phyloP scores from a whole-genome alignment of 345 rosid genomes.

The Aquilaria yunnanensis region DNA sequence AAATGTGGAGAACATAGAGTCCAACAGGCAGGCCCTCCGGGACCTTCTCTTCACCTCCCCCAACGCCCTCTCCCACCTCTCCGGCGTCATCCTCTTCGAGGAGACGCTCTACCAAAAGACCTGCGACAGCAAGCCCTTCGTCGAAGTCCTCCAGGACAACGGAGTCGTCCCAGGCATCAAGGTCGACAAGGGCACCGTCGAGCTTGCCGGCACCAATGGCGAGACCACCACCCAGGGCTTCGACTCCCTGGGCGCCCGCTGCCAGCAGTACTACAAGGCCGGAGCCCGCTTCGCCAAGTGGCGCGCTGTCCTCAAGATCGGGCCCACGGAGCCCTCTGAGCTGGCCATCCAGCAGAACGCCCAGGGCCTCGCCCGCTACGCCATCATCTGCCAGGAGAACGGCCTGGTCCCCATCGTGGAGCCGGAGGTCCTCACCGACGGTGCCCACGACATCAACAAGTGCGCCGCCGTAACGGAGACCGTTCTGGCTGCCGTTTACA shows the following conservation, averaged over 20 bases:
- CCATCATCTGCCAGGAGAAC: constrained; percentile 92
- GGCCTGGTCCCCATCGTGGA: constrained; percentile 91
- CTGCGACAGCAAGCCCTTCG: constrained; percentile 69
- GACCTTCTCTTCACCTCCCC: constrained; percentile 90
- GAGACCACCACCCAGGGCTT: constrained; percentile 97
- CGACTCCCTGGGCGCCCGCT: constrained; percentile 73
- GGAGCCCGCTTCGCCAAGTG: constrained; percentile 96
- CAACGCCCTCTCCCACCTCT: constrained; percentile 58
- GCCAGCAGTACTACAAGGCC: constrained; percentile 86
- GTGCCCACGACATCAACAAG: constrained; percentile 66
- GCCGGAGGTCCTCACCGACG: constrained; percentile 88
- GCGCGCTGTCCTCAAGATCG: constrained; percentile 94
- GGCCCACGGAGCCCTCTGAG: constrained; percentile 74
- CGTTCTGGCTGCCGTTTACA: constrained; percentile 84
- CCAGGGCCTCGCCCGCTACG: constrained; percentile 89
- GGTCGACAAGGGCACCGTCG: constrained; percentile 93
- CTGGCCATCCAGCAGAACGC: constrained; percentile 86
- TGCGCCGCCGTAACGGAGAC: constrained; percentile 85
- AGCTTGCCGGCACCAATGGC: constrained; percentile 71
- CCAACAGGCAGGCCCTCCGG: constrained; percentile 92
- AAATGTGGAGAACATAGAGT: constrained; percentile 82
- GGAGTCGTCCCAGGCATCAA: constrained; percentile 84
- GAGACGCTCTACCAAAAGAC: constrained; percentile 93
- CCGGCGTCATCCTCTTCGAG: constrained; percentile 94
- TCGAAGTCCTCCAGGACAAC: constrained; percentile 74